Conservation (phyloP, 2,329 filamentous ascomycete genomes). For the Diaporthe capsici region DNA sequence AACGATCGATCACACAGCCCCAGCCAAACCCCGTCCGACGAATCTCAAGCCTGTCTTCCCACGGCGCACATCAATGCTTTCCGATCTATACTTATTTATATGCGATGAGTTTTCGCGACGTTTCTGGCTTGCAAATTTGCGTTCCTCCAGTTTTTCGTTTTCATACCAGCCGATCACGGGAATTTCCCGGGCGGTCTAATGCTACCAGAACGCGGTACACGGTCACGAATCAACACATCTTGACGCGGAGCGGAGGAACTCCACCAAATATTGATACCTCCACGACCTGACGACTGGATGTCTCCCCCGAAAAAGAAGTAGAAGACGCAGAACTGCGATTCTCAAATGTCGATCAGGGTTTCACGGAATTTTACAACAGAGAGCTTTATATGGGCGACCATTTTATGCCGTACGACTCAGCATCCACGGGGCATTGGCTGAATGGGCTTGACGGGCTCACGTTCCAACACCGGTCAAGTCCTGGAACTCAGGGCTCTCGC, state of each 20-base stretch:
- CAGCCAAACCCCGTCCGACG: conserved; percentile 24
- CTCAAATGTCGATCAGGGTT: conserved; percentile 38
- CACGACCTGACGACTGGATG: conserved; percentile 42
- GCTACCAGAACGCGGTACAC: conserved; percentile 38
- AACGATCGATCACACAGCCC: conserved; percentile 25
- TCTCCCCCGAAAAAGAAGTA: conserved; percentile 17
- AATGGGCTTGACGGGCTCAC: conserved; percentile 42
- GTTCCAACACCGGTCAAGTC: conserved; percentile 31
- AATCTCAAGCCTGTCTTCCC: conserved; percentile 34
- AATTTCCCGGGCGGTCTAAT: conserved; percentile 33
- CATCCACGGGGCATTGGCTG: conserved; percentile 42
- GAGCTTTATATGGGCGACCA: conserved; percentile 43
- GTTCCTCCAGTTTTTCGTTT: conserved; percentile 26
- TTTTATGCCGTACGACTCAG: conserved; percentile 44
- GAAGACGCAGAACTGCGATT: conserved; percentile 28
- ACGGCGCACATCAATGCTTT: conserved; percentile 38
- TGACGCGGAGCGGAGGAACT: conserved; percentile 34
- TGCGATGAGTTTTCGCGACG: conserved; percentile 28
- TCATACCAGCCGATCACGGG: conserved; percentile 23
- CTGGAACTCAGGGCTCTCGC: conserved; percentile 36
- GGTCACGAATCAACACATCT: conserved; percentile 33
- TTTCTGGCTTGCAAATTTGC: conserved; percentile 24
- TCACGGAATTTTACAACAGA: conserved; percentile 37
- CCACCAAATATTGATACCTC: conserved; percentile 28
- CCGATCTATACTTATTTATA: conserved; percentile 27